Evolutionary conservation across 352 stramenopile species (phyloP).

Genomic region (Globisporangium rhizosaccharum): DNA sequence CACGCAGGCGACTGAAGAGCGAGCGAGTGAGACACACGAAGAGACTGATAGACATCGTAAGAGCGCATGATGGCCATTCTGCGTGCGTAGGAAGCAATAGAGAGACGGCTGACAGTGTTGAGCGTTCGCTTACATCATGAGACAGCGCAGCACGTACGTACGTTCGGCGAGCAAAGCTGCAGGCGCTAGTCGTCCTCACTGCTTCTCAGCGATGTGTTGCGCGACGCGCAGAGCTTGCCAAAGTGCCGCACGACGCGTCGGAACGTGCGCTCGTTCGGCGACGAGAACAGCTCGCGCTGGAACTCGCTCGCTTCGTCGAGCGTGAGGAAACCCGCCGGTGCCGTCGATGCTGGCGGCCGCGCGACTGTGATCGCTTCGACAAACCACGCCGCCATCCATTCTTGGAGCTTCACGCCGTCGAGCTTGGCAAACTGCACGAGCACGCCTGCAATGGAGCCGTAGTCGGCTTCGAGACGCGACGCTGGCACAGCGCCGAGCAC

Average conservation of each 20-base stretch:
- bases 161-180: background rate
- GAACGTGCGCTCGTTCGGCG: slow-evolving; percentile 64
- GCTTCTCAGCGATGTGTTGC: slow-evolving; percentile 49
- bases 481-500: slow-evolving; percentile 55
- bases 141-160: background rate
- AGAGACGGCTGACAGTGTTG: background rate
- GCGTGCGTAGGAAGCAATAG: background rate
- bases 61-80: background rate
- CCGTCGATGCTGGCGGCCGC: slow-evolving; percentile 30
- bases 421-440: slow-evolving; percentile 68
- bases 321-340: slow-evolving; percentile 52
- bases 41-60: background rate
- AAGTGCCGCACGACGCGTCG: slow-evolving; percentile 75
- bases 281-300: slow-evolving; percentile 56
- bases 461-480: slow-evolving; percentile 73
- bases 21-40: background rate
- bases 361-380: slow-evolving; percentile 27
- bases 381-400: slow-evolving; percentile 68
- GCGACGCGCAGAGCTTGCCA: slow-evolving; percentile 70
- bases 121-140: background rate
- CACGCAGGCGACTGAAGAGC: background rate
- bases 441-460: slow-evolving; percentile 68
- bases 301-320: slow-evolving; percentile 56
- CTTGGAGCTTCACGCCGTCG: slow-evolving; percentile 45
- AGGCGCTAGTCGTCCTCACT: slow-evolving; percentile 8